Evolutionary conservation across 345 rosid genomes (phyloP).

Genomic region (Gossypium anomalum): DNA sequence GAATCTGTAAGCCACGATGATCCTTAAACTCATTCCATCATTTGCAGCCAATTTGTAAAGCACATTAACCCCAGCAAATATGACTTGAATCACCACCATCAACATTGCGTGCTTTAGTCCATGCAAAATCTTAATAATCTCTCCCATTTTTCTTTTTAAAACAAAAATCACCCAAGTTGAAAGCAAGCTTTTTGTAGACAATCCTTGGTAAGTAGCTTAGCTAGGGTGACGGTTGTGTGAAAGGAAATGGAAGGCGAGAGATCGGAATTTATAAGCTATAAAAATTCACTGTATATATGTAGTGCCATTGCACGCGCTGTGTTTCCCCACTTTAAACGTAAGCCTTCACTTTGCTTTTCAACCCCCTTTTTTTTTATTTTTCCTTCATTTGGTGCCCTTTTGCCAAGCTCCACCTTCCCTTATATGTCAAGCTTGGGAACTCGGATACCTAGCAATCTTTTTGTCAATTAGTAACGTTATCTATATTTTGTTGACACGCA

Average conservation of each 20-base stretch:
- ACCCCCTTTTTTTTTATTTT: background rate
- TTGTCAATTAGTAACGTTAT: background rate
- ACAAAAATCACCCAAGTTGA: background rate
- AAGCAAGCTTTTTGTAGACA: background rate
- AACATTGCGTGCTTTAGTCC: slow-evolving; percentile 17
- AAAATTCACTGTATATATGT: background rate
- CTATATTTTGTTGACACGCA: too few relatives aligned
- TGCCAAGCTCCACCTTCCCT: background rate
- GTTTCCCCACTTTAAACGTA: background rate
- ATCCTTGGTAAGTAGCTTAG: too few relatives aligned
- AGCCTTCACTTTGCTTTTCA: background rate
- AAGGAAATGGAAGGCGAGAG: background rate
- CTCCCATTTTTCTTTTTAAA: background rate
- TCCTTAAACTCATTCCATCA: slow-evolving; percentile 37
- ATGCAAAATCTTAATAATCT: background rate
- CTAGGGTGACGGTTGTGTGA: background rate
- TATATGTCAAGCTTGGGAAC: background rate
- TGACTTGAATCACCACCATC: slow-evolving; percentile 34
- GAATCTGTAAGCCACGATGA: slow-evolving; percentile 39
- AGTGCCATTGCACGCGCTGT: background rate
- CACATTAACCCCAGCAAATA: slow-evolving; percentile 26
- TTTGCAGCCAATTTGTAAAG: slow-evolving; percentile 33
- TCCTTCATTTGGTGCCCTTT: background rate
- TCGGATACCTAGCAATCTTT: background rate
- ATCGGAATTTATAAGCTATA: background rate